Evolutionary conservation across 139 green algal species (phyloP).

Genomic region (Chlamydomonas incerta): DNA sequence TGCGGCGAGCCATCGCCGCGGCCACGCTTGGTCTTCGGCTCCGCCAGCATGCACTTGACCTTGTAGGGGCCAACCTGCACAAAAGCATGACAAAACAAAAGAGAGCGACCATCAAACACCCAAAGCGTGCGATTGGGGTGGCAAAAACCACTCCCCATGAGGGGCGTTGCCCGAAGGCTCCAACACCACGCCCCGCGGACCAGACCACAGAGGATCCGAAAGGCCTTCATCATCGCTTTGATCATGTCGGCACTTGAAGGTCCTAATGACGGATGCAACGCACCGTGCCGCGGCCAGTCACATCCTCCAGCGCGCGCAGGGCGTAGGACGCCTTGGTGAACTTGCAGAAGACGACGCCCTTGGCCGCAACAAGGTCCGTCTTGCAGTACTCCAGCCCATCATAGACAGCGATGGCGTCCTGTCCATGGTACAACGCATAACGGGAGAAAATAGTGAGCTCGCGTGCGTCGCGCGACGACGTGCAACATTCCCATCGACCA

Average conservation of each 20-base stretch:
- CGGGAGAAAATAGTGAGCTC: background rate
- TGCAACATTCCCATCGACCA: background rate
- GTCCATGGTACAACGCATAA: too few relatives aligned
- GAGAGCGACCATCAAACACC: too few relatives aligned
- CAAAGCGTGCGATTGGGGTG: too few relatives aligned
- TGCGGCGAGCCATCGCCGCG: slow-evolving; percentile 38
- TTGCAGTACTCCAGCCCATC: slow-evolving; percentile 93
- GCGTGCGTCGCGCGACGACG: background rate
- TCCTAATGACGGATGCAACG: background rate
- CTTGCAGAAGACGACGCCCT: slow-evolving; percentile 93
- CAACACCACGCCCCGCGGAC: too few relatives aligned
- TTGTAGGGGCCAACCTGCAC: slow-evolving; percentile 83
- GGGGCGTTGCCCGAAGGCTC: too few relatives aligned
- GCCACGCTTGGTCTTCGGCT: slow-evolving; percentile 87
- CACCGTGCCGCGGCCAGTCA: slow-evolving; percentile 51
- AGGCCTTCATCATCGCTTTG: too few relatives aligned
- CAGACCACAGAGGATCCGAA: too few relatives aligned
- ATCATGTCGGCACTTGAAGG: too few relatives aligned
- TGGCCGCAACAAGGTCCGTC: slow-evolving; percentile 87
- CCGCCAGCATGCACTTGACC: slow-evolving; percentile 94
- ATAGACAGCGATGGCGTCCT: slow-evolving; percentile 72
- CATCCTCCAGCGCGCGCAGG: slow-evolving; percentile 79
- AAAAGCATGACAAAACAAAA: too few relatives aligned
- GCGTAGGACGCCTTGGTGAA: slow-evolving; percentile 84
- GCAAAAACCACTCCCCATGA: too few relatives aligned